A percentile compares a stretch with the other conserved stretches of the same genome.
These are phyloP conservation scores for Astrothelium subdiscretum DNA, from an alignment of 495 filamentous ascomycete species.

Conservation along the genomic window DNA sequence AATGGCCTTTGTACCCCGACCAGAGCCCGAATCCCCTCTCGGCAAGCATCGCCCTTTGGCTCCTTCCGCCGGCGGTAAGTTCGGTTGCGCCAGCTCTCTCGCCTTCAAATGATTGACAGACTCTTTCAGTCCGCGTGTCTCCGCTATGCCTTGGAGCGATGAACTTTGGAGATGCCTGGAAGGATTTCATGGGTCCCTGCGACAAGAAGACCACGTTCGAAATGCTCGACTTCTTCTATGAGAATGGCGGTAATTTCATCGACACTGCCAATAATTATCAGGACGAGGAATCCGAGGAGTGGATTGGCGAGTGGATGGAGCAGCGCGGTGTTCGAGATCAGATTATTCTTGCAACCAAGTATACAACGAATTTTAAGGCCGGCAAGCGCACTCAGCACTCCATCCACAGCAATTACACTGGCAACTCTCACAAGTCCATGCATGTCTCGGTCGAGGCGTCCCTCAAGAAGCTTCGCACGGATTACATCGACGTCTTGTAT, in stretches of 20 bases:
- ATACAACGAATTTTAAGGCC: conserved; percentile 24
- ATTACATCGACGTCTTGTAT: conserved; percentile 48
- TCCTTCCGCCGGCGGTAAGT: not conserved
- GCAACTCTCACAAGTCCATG: conserved; percentile 44
- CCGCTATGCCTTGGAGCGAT: conserved; percentile 15
- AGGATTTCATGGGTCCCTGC: conserved; percentile 10
- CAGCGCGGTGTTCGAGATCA: conserved; percentile 41
- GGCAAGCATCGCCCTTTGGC: not conserved
- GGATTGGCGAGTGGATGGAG: conserved; percentile 70
- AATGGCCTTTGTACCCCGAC: not conserved
- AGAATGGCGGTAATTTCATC: conserved; percentile 16
- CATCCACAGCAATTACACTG: conserved; percentile 37
- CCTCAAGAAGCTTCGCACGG: conserved; percentile 50
- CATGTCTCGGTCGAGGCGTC: conserved; percentile 42
- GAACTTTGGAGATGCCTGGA: conserved; percentile 16
- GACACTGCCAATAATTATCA: conserved; percentile 41
- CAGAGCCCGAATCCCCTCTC: not conserved
- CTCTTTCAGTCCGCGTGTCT: conserved; percentile 1
- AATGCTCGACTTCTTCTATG: conserved; percentile 11
- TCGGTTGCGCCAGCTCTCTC: not conserved
- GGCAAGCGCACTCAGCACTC: conserved; percentile 13
- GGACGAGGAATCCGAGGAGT: conserved; percentile 52
- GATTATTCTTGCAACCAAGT: conserved; percentile 66
- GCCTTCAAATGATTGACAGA: not conserved
- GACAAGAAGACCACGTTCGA: conserved; percentile 8